Conservation (phyloP, 2,329 filamentous ascomycete species). For the Botrytis hyacinthi region DNA sequence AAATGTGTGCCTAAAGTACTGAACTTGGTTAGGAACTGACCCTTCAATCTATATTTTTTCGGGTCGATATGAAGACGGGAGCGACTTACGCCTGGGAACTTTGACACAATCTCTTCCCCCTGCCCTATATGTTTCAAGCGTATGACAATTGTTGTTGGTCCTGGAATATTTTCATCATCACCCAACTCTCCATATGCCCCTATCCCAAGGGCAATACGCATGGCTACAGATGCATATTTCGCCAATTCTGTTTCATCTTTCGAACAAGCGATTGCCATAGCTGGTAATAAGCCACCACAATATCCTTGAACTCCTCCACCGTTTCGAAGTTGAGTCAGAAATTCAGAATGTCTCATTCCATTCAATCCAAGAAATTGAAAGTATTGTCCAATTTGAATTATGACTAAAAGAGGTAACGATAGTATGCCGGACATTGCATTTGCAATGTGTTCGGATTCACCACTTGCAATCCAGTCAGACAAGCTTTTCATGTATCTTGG, state of each 20-base stretch:
- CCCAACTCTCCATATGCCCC: slow-evolving; percentile 23
- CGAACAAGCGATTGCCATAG: slow-evolving; percentile 20
- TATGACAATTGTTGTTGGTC: slow-evolving; percentile 16
- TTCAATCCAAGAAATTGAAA: slow-evolving; percentile 22
- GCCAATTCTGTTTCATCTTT: slow-evolving; percentile 22
- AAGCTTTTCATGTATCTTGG: not conserved
- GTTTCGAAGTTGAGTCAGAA: slow-evolving; percentile 12
- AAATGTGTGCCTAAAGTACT: not conserved
- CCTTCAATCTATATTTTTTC: rapidly evolving
- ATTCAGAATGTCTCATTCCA: slow-evolving; percentile 16
- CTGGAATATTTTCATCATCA: slow-evolving; percentile 19
- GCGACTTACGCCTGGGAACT: slow-evolving; percentile 18
- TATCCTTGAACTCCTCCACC: slow-evolving; percentile 24
- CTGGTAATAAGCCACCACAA: slow-evolving; percentile 24
- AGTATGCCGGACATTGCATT: slow-evolving; percentile 18
- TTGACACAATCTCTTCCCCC: slow-evolving; percentile 17
- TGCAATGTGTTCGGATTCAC: not conserved
- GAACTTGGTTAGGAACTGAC: not conserved
- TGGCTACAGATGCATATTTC: slow-evolving; percentile 6
- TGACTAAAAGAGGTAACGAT: slow-evolving; percentile 10
- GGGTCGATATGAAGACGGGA: not conserved
- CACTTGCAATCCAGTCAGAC: not conserved
- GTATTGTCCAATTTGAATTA: slow-evolving; percentile 22
- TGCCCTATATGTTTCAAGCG: slow-evolving; percentile 21
- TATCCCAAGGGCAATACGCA: slow-evolving; percentile 21